Evolutionary conservation across 441 rosid genomes (phyloP), one percentile per base, ranked within the genome.

Genomic region (Eruca vesicaria): DNA sequence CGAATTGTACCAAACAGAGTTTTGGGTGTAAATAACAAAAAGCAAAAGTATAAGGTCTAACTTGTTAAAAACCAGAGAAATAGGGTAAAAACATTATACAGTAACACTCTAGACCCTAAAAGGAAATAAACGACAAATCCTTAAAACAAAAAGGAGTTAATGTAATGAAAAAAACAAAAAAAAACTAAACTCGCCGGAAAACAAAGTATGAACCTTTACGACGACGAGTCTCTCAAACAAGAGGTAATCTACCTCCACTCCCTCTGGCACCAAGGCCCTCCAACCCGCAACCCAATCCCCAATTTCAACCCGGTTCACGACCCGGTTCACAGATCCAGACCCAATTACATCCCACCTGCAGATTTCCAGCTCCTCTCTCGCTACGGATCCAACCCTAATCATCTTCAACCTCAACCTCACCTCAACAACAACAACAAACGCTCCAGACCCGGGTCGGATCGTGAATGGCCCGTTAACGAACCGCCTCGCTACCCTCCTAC

Each of bases 221-320:
- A 80, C 63, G 92, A 87, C 50, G 81, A 80, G 68, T 74, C 81
- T 19, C 82, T 85, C 63, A 84, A 82, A 70, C 84, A 87, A 16
- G 96, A 89, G 66, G 95, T 88, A 19, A 80, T 88, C 68, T 86
- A 84, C 83, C 96, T 89, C 69, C 95, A 87, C 72, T 81, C 84
- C 26, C 91, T 93, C 57, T 88, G 91, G 94, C 89, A 82, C 50
- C 84, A 75, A 63, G 97, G 91, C 71, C 97, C 92, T 15, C 93
- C 91, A 9, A 50, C 68, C 21, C 71, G 76, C 0, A 79, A 74
- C 75, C 82, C 87, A 3, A 82, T 81, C 70, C 80, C 82, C 3
- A 66, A 53, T 64, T 57, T 35, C 50, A 73, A 59, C 83, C 81
- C 87, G 32, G 60, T 79, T 79, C 73, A 77, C n/a, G 66, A 66